phyloP scores from a whole-genome alignment of 495 filamentous ascomycete species.

The Penicillium tannophilum region DNA sequence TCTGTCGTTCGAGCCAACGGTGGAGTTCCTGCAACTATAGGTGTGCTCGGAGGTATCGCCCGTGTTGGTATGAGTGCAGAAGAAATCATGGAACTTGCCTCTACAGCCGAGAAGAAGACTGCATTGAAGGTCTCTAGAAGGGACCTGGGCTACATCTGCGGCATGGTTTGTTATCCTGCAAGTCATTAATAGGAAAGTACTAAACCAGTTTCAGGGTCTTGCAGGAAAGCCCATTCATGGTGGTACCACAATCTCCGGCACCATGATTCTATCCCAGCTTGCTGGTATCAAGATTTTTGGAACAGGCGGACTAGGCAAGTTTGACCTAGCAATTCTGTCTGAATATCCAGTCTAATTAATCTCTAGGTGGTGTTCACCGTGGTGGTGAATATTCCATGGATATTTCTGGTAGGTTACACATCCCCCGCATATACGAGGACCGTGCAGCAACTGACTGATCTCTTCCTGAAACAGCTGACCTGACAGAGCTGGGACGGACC shows the following conservation, averaged over 20 bases:
- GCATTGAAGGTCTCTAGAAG: conserved; percentile 82
- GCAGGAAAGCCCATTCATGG: conserved; percentile 71
- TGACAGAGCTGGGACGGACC: conserved; percentile 93
- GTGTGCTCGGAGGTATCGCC: conserved; percentile 78
- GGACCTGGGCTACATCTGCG: conserved; percentile 79
- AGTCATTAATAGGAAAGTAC: not conserved
- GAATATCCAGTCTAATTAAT: conserved; percentile 9
- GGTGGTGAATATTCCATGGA: conserved; percentile 87
- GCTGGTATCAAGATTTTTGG: conserved; percentile 94
- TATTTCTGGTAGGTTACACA: conserved; percentile 59
- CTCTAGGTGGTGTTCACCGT: conserved; percentile 87
- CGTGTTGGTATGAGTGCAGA: conserved; percentile 71
- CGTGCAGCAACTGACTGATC: conserved; percentile 4
- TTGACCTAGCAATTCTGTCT: not conserved
- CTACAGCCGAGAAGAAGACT: conserved; percentile 60
- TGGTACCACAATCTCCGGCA: conserved; percentile 90
- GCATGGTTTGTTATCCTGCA: conserved; percentile 59
- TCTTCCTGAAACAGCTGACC: conserved; percentile 60
- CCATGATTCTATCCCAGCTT: conserved; percentile 83
- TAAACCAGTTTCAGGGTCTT: conserved; percentile 51
- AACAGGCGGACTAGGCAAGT: conserved; percentile 63
- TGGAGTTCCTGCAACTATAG: conserved; percentile 90
- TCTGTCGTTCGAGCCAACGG: conserved; percentile 75
- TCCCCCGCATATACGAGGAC: not conserved
- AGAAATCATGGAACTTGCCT: conserved; percentile 71